These are phyloP conservation scores for Prunus davidiana DNA, from an alignment of 306 rosid species.

Conservation along the genomic window DNA sequence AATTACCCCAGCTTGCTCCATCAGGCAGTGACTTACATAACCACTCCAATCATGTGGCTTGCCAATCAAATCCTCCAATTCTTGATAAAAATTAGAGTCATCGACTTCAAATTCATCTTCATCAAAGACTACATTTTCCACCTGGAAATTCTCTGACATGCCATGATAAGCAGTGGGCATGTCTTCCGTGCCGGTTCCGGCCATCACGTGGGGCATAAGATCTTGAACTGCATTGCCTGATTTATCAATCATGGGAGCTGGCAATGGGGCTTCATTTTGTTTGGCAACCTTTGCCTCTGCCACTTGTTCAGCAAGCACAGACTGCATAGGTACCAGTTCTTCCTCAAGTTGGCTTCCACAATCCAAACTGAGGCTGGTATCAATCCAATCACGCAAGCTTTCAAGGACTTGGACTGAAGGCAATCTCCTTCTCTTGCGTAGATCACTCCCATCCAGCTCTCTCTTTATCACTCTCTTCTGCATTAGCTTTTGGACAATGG, in stretches of 20 bases:
- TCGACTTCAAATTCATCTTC: conserved; percentile 56
- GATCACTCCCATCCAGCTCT: conserved; percentile 42
- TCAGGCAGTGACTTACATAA: conserved; percentile 39
- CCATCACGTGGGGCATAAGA: conserved; percentile 13
- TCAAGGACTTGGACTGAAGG: conserved; percentile 30
- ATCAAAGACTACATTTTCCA: conserved; percentile 37
- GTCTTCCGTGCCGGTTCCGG: conserved; percentile 16
- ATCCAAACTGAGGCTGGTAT: conserved; percentile 17
- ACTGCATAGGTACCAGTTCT: conserved; percentile 31
- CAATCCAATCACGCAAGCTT: conserved; percentile 20
- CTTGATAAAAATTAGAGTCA: conserved; percentile 64
- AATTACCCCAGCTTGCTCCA: conserved; percentile 56
- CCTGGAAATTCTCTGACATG: conserved; percentile 46
- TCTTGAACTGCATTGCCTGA: conserved; percentile 26
- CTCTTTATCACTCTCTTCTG: conserved; percentile 43
- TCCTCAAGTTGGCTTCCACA: conserved; percentile 26
- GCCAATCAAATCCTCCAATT: conserved; percentile 72
- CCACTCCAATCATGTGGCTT: conserved; percentile 68
- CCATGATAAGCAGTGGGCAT: conserved; percentile 45
- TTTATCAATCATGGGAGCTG: conserved; percentile 28
- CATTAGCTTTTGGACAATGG: conserved; percentile 39
- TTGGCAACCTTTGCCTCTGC: conserved; percentile 22
- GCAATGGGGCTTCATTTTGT: conserved; percentile 16
- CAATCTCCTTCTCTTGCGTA: conserved; percentile 55
- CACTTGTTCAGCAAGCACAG: conserved; percentile 36